Conservation (phyloP, 2,329 filamentous ascomycete species). For the Dryadomyces sulphureus region DNA sequence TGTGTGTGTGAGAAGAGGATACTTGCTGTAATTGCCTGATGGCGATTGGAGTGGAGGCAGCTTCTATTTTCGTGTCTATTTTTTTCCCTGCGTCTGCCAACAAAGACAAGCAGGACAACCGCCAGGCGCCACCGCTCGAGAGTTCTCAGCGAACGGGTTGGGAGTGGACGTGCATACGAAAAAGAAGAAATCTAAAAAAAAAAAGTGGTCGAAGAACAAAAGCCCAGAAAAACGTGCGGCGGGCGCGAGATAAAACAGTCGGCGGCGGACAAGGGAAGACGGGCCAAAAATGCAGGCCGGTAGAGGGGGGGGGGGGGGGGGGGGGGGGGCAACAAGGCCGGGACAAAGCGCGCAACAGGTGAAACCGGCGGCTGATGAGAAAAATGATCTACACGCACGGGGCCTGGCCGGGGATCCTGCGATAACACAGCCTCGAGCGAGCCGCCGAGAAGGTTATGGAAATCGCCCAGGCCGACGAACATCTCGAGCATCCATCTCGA, state of each 20-base stretch:
- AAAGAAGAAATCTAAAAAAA: neutral
- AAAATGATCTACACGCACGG: too few species aligned
- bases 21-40: neutral
- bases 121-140: neutral
- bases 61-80: neutral
- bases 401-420: too few species aligned
- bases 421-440: too few species aligned
- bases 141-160: neutral
- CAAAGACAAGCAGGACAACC: too few species aligned
- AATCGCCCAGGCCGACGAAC: too few species aligned
- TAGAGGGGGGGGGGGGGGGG: neutral
- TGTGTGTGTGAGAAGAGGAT: too few species aligned
- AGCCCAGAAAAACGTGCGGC: neutral
- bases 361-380: neutral
- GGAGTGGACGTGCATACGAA: neutral
- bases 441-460: too few species aligned
- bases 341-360: neutral
- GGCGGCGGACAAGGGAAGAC: neutral
- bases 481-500: too few species aligned
- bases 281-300: neutral
- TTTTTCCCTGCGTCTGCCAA: neutral
- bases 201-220: neutral
- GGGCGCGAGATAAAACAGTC: constrained; percentile 1
- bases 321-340: neutral
- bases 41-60: neutral